Evolutionary conservation across 768 basidiomycete genomes (phyloP).

Genomic region (Udeniomyces megalosporus): DNA sequence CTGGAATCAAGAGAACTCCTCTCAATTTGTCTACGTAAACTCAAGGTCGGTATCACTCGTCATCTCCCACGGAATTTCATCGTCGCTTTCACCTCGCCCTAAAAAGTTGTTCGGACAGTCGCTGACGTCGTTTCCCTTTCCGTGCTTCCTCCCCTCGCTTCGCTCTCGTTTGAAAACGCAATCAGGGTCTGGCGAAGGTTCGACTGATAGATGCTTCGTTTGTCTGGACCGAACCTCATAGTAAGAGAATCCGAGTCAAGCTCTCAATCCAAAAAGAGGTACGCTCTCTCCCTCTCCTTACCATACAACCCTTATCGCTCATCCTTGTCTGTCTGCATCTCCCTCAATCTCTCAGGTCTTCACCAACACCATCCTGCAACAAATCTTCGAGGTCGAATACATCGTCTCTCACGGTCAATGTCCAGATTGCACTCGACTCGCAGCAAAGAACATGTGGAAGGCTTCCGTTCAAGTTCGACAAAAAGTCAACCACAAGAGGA

Average conservation of each 20-base stretch:
- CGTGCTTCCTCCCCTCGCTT: background rate
- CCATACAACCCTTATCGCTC: background rate
- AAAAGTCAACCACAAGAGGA: slow-evolving; percentile 94
- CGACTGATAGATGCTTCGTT: slow-evolving; percentile 96
- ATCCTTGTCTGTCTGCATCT: background rate
- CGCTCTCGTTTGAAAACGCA: no score
- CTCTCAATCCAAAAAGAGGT: slow-evolving; percentile 98
- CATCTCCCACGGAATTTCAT: background rate
- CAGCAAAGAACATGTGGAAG: slow-evolving; percentile 98
- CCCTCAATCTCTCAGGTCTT: slow-evolving; percentile 43
- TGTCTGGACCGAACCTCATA: slow-evolving; percentile 99
- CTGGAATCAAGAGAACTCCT: slow-evolving; percentile 87
- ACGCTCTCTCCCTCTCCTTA: slow-evolving; percentile 19
- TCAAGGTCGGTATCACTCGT: slow-evolving; percentile 47
- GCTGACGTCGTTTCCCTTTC: background rate
- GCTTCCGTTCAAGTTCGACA: slow-evolving; percentile 97
- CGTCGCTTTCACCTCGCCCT: background rate
- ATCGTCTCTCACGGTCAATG: slow-evolving; percentile 68
- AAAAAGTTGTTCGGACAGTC: background rate
- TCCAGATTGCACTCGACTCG: slow-evolving; percentile 77
- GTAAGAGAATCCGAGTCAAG: slow-evolving; percentile 77
- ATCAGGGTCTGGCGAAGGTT: slow-evolving; percentile 54
- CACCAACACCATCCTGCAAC: slow-evolving; percentile 86
- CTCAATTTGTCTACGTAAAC: slow-evolving; percentile 83
- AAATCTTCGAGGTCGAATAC: slow-evolving; percentile 92